Conservation (phyloP, 2,329 filamentous ascomycete genomes). For the Penicillium olsonii region DNA sequence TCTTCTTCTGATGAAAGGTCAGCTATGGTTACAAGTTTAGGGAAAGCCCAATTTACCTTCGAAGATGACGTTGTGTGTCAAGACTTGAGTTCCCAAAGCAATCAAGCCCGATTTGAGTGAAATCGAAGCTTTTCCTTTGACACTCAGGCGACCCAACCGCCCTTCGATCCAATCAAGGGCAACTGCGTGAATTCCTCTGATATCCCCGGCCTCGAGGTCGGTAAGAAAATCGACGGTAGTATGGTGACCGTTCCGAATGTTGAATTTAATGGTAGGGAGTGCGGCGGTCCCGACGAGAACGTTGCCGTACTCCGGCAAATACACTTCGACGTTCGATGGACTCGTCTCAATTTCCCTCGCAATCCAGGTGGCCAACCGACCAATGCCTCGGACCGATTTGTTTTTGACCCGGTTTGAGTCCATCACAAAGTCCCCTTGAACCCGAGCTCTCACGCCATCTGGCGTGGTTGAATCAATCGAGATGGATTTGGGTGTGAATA, state of each 20-base stretch:
- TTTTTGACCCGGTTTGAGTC: conserved; percentile 76
- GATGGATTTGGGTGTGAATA: conserved; percentile 79
- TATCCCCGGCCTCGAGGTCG: conserved; percentile 72
- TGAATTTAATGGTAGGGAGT: conserved; percentile 73
- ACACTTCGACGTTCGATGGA: conserved; percentile 71
- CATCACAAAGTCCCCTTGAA: conserved; percentile 79
- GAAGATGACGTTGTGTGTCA: conserved; percentile 75
- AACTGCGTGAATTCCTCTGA: conserved; percentile 74
- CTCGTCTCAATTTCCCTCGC: conserved; percentile 74
- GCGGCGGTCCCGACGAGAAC: conserved; percentile 74
- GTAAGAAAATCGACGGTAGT: conserved; percentile 79
- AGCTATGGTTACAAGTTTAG: background rate
- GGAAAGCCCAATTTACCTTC: conserved; percentile 68
- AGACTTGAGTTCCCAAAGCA: conserved; percentile 71
- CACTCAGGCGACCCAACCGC: conserved; percentile 67
- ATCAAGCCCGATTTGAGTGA: conserved; percentile 77
- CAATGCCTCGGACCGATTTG: conserved; percentile 71
- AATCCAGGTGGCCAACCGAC: conserved; percentile 76
- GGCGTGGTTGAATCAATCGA: conserved; percentile 83
- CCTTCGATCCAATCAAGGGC: conserved; percentile 89
- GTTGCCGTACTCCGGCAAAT: conserved; percentile 79
- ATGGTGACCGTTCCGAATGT: conserved; percentile 73
- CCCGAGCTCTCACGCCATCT: conserved; percentile 73
- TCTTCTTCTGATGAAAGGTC: conserved; percentile 52
- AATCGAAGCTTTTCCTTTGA: conserved; percentile 73